Percentiles rank a stretch among this genome's conserved stretches.
These are phyloP conservation scores for Pleurotus eryngii DNA, from an alignment of 768 basidiomycete species.

Conservation along the genomic window DNA sequence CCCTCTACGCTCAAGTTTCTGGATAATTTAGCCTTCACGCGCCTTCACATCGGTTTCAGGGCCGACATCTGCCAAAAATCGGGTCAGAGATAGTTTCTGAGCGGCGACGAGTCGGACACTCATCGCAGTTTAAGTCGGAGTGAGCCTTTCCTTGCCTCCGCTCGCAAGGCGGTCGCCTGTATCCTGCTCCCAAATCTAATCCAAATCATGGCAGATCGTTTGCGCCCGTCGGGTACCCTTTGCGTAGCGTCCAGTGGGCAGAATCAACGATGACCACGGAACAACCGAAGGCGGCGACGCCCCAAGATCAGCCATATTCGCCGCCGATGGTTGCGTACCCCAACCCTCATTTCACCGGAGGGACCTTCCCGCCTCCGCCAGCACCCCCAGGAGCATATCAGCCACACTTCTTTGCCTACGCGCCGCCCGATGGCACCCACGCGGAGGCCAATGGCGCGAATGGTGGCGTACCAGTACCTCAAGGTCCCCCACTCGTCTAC, in stretches of 20 bases:
- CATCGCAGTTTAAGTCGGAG: slow-evolving; percentile 9
- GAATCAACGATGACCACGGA: slow-evolving; percentile 8
- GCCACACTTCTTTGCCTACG: slow-evolving; percentile 38
- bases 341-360: slow-evolving; percentile 25
- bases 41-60: neutral
- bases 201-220: neutral
- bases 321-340: slow-evolving; percentile 5
- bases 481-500: slow-evolving; percentile 37
- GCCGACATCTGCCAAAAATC: slow-evolving; percentile 4
- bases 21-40: neutral
- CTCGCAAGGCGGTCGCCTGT: neutral
- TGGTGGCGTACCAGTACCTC: slow-evolving; percentile 19
- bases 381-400: slow-evolving; percentile 33
- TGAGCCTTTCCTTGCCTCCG: slow-evolving; percentile 5
- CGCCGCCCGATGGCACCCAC: slow-evolving; percentile 37
- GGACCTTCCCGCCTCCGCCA: slow-evolving; percentile 28
- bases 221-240: slow-evolving; percentile 6
- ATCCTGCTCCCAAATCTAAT: neutral
- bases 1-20: neutral
- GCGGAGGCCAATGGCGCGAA: slow-evolving; percentile 28
- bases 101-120: slow-evolving; percentile 9
- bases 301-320: neutral
- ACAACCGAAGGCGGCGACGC: slow-evolving; percentile 3
- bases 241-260: slow-evolving; percentile 6
- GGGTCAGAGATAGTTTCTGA: slow-evolving; percentile 6